These are phyloP conservation scores for Colletotrichum sp. DNA, from an alignment of 2,329 filamentous ascomycete genomes.

Conservation along the genomic window DNA sequence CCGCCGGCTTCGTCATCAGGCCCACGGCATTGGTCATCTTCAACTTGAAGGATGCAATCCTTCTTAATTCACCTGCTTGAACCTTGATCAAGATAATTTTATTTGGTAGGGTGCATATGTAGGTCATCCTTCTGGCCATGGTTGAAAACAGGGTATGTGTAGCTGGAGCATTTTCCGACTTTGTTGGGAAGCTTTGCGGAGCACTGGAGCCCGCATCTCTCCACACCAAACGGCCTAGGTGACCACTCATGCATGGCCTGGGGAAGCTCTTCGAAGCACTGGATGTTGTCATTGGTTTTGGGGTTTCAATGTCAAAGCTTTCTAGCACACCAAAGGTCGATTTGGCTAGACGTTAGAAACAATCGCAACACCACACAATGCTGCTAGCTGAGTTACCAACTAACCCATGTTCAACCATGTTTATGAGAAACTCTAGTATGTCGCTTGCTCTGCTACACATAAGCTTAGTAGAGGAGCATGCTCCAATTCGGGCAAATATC, in stretches of 20 bases:
- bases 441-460: background rate
- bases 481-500: background rate
- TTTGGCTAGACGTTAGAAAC: background rate
- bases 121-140: rapidly evolving
- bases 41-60: background rate
- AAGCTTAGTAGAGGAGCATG: background rate
- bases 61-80: background rate
- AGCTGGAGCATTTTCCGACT: background rate
- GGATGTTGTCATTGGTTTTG: background rate
- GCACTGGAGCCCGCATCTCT: background rate
- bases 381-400: background rate
- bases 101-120: background rate
- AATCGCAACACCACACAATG: background rate
- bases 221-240: background rate
- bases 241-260: background rate
- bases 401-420: background rate
- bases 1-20: background rate
- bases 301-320: background rate
- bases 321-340: rapidly evolving
- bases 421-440: background rate
- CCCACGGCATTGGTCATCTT: background rate
- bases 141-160: rapidly evolving
- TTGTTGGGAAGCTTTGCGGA: background rate
- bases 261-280: background rate
- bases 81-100: background rate